Percentiles rank a stretch among this genome's conserved stretches.
These are phyloP conservation scores for Thalassiosira exigua DNA, from an alignment of 352 stramenopile genomes.

Conservation along the genomic window DNA sequence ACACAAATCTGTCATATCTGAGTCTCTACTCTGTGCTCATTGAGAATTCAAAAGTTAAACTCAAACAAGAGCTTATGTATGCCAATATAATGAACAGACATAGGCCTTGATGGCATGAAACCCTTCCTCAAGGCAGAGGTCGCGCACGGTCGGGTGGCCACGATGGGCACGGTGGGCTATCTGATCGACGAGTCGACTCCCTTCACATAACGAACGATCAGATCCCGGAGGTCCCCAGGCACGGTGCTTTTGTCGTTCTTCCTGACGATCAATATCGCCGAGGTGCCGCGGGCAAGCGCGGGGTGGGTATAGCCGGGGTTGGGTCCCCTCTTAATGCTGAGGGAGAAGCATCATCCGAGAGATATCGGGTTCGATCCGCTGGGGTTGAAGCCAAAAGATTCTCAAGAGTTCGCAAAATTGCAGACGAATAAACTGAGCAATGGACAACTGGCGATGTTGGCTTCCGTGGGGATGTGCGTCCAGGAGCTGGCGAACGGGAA, in stretches of 20 bases:
- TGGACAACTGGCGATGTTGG: constrained; percentile 79
- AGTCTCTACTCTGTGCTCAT: too few relatives aligned
- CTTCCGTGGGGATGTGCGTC: constrained; percentile 58
- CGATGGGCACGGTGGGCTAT: too few relatives aligned
- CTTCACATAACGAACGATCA: too few relatives aligned
- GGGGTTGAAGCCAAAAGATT: constrained; percentile 71
- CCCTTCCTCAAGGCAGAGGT: too few relatives aligned
- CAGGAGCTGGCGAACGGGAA: constrained; percentile 61
- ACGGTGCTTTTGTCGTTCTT: constrained; percentile 65
- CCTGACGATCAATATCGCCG: constrained; percentile 71
- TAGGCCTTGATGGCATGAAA: too few relatives aligned
- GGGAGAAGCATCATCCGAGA: constrained; percentile 78
- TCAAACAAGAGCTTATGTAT: too few relatives aligned
- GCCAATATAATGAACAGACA: too few relatives aligned
- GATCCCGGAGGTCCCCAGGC: constrained; percentile 65
- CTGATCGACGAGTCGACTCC: too few relatives aligned
- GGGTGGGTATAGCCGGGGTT: constrained; percentile 74
- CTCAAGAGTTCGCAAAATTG: constrained; percentile 68
- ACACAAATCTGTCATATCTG: too few relatives aligned
- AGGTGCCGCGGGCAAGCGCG: constrained; percentile 64
- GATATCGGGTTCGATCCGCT: constrained; percentile 72
- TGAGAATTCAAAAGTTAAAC: too few relatives aligned
- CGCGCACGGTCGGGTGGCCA: too few relatives aligned
- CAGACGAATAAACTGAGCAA: constrained; percentile 81
- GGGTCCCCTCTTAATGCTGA: constrained; percentile 55